A percentile compares a stretch with the other conserved stretches of the same genome.
These are phyloP conservation scores for Rhytidhysteron rufulum DNA, from an alignment of 2,329 filamentous ascomycete genomes.

Conservation along the genomic window DNA sequence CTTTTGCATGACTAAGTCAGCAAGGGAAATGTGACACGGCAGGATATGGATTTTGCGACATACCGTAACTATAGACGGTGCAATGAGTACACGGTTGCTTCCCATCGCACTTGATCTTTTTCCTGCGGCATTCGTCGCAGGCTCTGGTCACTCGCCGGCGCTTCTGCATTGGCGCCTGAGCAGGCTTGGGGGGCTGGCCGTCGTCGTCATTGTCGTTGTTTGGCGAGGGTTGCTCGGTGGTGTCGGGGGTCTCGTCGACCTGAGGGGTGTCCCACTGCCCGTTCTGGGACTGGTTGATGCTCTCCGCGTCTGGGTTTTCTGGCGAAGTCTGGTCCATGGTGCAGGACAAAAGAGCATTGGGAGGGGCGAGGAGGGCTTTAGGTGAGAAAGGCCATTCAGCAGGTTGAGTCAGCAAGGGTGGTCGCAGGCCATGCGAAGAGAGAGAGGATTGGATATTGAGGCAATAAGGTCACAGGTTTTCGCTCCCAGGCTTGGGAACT, in stretches of 20 bases:
- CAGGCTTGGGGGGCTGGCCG: conserved; percentile 27
- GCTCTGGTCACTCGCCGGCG: conserved; percentile 42
- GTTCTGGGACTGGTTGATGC: conserved; percentile 22
- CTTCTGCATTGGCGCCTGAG: conserved; percentile 36
- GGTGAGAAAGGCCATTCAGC: neutral
- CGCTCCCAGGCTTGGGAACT: neutral
- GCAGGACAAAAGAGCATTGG: conserved; percentile 9
- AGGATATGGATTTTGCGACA: conserved; percentile 6
- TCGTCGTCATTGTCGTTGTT: conserved; percentile 28
- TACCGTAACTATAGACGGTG: conserved; percentile 97
- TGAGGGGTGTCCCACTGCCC: conserved; percentile 22
- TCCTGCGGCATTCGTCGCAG: conserved; percentile 41
- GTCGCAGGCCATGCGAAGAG: neutral
- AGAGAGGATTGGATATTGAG: neutral
- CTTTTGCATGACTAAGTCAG: conserved; percentile 42
- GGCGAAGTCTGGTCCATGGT: conserved; percentile 34
- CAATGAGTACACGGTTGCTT: conserved; percentile 73
- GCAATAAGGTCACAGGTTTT: neutral
- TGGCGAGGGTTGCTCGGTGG: conserved; percentile 27
- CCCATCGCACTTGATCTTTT: conserved; percentile 55
- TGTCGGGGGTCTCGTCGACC: conserved; percentile 28
- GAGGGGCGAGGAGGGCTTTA: neutral
- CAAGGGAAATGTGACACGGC: neutral
- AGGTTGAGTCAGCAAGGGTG: conserved; percentile 1
- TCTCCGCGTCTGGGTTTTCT: conserved; percentile 27